Conservation (phyloP, 2,329 filamentous ascomycete species). For the Cercospora berteroae region DNA sequence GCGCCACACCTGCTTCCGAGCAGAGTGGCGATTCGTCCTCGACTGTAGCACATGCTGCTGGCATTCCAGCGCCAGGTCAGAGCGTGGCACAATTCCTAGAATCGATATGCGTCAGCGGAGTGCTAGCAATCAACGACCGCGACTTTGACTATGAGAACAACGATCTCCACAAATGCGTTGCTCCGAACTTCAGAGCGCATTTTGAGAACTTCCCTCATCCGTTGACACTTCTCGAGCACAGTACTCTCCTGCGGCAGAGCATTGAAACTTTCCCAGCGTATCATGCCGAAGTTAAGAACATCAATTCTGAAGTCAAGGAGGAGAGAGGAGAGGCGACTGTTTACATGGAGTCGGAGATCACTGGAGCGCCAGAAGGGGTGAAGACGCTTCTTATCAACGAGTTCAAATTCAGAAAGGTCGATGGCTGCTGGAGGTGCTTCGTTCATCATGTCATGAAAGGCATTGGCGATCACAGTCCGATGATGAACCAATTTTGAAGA, state of each 20-base stretch:
- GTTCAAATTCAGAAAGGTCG: slow-evolving; percentile 13
- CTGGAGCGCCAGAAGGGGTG: slow-evolving; percentile 10
- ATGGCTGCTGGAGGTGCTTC: slow-evolving; percentile 14
- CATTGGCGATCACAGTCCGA: slow-evolving; percentile 10
- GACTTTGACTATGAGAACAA: slow-evolving; percentile 14
- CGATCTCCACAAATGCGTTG: slow-evolving; percentile 13
- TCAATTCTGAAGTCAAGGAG: slow-evolving; percentile 16
- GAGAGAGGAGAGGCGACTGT: slow-evolving; percentile 11
- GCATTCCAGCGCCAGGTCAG: slow-evolving; percentile 1
- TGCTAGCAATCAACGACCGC: slow-evolving; percentile 12
- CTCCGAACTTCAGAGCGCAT: slow-evolving; percentile 16
- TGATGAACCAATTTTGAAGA: slow-evolving; percentile 2
- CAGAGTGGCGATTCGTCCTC: neutral
- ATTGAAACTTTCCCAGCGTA: slow-evolving; percentile 12
- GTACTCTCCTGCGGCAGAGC: slow-evolving; percentile 9
- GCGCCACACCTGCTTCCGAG: slow-evolving; percentile 1
- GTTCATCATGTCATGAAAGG: slow-evolving; percentile 20
- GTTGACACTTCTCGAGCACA: slow-evolving; percentile 12
- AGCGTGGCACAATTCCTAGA: slow-evolving; percentile 13
- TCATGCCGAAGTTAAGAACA: slow-evolving; percentile 9
- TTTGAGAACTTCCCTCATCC: slow-evolving; percentile 19
- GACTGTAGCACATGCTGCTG: neutral
- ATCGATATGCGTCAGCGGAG: slow-evolving; percentile 12
- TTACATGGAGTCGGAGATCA: slow-evolving; percentile 16
- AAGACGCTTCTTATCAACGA: slow-evolving; percentile 18